phyloP scores from a whole-genome alignment of 768 basidiomycete species.

The Pisolithus orientalis region DNA sequence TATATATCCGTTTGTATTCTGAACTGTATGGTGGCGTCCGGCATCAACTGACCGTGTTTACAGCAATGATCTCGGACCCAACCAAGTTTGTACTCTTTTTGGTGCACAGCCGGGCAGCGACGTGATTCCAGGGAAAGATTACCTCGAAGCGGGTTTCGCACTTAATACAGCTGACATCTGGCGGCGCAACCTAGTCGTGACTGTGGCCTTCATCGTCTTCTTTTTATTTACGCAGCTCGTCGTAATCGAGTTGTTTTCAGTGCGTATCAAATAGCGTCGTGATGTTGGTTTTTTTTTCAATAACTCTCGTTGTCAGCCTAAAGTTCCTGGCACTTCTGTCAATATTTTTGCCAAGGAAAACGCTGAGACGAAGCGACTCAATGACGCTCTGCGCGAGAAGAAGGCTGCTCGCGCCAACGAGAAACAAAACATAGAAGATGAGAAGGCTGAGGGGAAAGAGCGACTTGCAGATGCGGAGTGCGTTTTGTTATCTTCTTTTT shows the following conservation, averaged over 20 bases:
- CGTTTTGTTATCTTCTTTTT: constrained; percentile 1
- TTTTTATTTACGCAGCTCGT: constrained; percentile 68
- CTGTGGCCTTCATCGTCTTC: constrained; percentile 61
- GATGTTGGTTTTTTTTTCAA: neutral
- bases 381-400: constrained; percentile 45
- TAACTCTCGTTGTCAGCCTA: constrained; percentile 21
- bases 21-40: neutral
- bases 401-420: constrained; percentile 37
- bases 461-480: constrained; percentile 12
- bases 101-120: constrained; percentile 56
- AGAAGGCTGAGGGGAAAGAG: constrained; percentile 16
- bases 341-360: constrained; percentile 58
- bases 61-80: constrained; percentile 48
- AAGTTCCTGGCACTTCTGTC: constrained; percentile 32
- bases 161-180: constrained; percentile 49
- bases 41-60: constrained; percentile 9
- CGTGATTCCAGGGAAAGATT: constrained; percentile 50
- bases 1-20: constrained; percentile 53
- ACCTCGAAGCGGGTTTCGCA: constrained; percentile 53
- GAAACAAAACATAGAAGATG: constrained; percentile 19
- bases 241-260: constrained; percentile 59
- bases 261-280: constrained; percentile 14
- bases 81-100: constrained; percentile 74
- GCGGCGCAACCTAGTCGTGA: constrained; percentile 63
- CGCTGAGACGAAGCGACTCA: constrained; percentile 47